Evolutionary conservation across 2,329 filamentous ascomycete species (phyloP).

Genomic region (Phyllachora maydis): DNA sequence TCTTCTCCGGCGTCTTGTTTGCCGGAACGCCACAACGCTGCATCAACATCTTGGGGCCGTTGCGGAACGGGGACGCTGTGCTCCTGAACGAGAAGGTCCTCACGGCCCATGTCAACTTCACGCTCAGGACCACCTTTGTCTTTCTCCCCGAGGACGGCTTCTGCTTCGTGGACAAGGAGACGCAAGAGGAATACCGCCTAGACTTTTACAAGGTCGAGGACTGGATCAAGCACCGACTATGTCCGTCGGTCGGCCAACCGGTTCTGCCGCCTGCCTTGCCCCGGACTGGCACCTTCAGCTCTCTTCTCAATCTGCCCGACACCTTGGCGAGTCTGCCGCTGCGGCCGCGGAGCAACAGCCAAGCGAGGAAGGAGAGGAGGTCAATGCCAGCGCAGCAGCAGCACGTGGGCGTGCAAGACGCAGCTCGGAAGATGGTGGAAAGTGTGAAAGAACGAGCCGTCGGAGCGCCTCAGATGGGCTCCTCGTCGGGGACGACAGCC

Average conservation of each 20-base stretch:
- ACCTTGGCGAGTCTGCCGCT: too few relatives aligned
- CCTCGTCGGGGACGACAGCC: too few relatives aligned
- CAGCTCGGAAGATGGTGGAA: too few relatives aligned
- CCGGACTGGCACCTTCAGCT: constrained; percentile 17
- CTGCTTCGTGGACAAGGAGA: constrained; percentile 71
- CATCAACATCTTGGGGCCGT: constrained; percentile 75
- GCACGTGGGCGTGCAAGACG: too few relatives aligned
- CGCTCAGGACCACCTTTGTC: constrained; percentile 66
- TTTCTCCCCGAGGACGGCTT: constrained; percentile 72
- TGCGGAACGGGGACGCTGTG: constrained; percentile 85
- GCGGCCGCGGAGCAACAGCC: constrained; percentile 21
- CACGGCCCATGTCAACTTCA: constrained; percentile 86
- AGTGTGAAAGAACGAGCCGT: too few relatives aligned
- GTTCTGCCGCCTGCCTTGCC: constrained; percentile 38
- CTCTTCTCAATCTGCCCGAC: constrained; percentile 23
- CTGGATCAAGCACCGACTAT: constrained; percentile 63
- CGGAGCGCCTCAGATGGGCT: too few relatives aligned
- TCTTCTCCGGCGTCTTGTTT: constrained; percentile 73
- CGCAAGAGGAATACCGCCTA: constrained; percentile 59
- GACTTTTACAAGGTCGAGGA: constrained; percentile 66
- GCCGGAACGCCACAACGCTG: constrained; percentile 71
- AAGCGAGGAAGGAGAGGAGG: constrained; percentile 16
- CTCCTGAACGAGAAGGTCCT: constrained; percentile 75
- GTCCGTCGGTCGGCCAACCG: constrained; percentile 50
- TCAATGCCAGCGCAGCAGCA: too few relatives aligned